Evolutionary conservation across 2,329 filamentous ascomycete species (phyloP).

Genomic region (Madurella mycetomatis): DNA sequence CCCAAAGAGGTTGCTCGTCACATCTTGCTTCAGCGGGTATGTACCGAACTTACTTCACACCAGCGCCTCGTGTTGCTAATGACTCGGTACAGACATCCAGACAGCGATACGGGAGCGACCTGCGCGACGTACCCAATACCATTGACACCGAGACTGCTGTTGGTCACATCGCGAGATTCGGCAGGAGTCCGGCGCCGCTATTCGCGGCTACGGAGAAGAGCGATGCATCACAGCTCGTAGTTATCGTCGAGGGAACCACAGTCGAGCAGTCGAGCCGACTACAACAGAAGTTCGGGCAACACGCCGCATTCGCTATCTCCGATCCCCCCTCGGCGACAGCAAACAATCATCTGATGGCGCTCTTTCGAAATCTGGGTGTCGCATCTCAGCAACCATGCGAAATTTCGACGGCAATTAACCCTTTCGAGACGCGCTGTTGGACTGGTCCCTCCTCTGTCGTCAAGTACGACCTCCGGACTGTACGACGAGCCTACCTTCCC

Average conservation of each 20-base stretch:
- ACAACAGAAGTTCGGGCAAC: slow-evolving; percentile 38
- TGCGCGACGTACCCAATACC: slow-evolving; percentile 42
- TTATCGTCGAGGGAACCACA: slow-evolving; percentile 55
- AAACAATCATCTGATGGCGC: slow-evolving; percentile 39
- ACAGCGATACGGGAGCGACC: slow-evolving; percentile 39
- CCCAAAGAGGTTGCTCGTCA: slow-evolving; percentile 53
- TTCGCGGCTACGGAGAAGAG: slow-evolving; percentile 39
- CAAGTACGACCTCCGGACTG: slow-evolving; percentile 43
- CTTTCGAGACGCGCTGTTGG: slow-evolving; percentile 44
- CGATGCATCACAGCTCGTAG: slow-evolving; percentile 51
- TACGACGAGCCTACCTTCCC: slow-evolving; percentile 24
- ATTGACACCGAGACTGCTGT: slow-evolving; percentile 47
- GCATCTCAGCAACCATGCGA: slow-evolving; percentile 36
- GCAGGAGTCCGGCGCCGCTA: slow-evolving; percentile 47
- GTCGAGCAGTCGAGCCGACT: slow-evolving; percentile 39
- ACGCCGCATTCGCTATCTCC: slow-evolving; percentile 47
- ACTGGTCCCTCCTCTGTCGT: slow-evolving; percentile 39
- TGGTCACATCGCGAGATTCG: slow-evolving; percentile 56
- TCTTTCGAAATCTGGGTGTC: slow-evolving; percentile 35
- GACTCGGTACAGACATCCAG: slow-evolving; percentile 19
- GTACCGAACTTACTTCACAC: not conserved
- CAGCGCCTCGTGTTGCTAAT: not conserved
- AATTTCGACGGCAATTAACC: slow-evolving; percentile 38
- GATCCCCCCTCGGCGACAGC: slow-evolving; percentile 42
- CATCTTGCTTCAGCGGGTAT: slow-evolving; percentile 54